Evolutionary conservation across 2,329 filamentous ascomycete genomes (phyloP).

Genomic region (Colletotrichum neosansevieriae): DNA sequence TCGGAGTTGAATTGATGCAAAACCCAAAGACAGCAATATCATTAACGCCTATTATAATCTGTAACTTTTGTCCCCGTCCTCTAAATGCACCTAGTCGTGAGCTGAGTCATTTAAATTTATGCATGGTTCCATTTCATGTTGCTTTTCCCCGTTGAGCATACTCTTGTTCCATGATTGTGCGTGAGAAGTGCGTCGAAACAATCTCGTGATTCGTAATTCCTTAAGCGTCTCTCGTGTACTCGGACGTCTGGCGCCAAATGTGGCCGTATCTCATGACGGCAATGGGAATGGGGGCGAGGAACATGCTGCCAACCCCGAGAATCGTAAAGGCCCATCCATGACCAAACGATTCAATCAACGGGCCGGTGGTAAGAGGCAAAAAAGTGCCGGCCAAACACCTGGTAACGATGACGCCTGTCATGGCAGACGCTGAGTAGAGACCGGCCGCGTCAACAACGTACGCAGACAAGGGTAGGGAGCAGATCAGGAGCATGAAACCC

Average conservation of each 20-base stretch:
- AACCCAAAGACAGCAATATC: no score
- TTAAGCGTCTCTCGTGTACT: slow-evolving; percentile 58
- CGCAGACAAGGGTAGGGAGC: slow-evolving; percentile 62
- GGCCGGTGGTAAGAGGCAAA: slow-evolving; percentile 63
- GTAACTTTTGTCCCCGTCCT: background rate
- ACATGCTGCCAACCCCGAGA: slow-evolving; percentile 55
- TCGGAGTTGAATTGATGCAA: background rate
- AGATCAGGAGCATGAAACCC: slow-evolving; percentile 59
- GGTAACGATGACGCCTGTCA: slow-evolving; percentile 68
- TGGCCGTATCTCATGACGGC: slow-evolving; percentile 63
- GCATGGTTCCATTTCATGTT: background rate
- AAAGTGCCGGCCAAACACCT: slow-evolving; percentile 69
- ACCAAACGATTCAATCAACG: slow-evolving; percentile 61
- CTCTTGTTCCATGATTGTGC: background rate
- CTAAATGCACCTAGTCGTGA: slow-evolving; percentile 1
- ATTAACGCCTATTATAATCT: background rate
- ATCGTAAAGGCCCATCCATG: slow-evolving; percentile 64
- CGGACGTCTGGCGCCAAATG: slow-evolving; percentile 63
- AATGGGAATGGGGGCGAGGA: slow-evolving; percentile 63
- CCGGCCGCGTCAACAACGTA: slow-evolving; percentile 71
- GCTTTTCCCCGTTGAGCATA: background rate
- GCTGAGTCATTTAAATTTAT: background rate
- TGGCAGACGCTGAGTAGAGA: slow-evolving; percentile 66
- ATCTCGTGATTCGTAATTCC: background rate
- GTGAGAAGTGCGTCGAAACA: background rate